Evolutionary conservation across 352 stramenopile species (phyloP).

Genomic region (Phytophthora chlamydospora): DNA sequence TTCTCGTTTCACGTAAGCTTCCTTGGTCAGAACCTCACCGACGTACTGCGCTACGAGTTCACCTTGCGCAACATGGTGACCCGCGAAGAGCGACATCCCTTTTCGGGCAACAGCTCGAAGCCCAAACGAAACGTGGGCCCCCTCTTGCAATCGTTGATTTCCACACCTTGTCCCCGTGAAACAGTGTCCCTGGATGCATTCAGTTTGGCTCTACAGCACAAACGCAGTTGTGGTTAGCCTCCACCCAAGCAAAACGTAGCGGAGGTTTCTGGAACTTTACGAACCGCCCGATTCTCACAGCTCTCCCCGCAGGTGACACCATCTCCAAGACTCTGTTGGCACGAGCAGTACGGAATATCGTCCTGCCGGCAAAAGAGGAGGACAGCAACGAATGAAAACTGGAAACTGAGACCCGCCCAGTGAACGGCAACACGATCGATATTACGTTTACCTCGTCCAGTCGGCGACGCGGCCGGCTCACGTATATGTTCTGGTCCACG

Average conservation of each 20-base stretch:
- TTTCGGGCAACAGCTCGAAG: conserved; percentile 4
- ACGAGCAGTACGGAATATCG: neutral
- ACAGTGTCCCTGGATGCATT: conserved; percentile 6
- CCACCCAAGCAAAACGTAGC: no score
- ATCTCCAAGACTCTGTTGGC: neutral
- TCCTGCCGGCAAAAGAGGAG: no score
- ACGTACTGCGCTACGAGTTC: conserved; percentile 10
- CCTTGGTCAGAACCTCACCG: neutral
- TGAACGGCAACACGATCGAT: neutral
- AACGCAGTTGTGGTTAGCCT: neutral
- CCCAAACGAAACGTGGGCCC: neutral
- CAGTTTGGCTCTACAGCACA: neutral
- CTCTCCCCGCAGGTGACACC: neutral
- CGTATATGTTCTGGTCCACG: conserved; percentile 3
- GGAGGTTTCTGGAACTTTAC: neutral
- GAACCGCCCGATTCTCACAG: conserved; percentile 2
- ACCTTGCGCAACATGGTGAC: neutral
- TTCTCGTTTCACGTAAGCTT: conserved; percentile 6
- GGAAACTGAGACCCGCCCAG: no score
- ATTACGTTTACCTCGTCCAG: neutral
- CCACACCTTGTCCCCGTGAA: neutral
- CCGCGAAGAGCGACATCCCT: neutral
- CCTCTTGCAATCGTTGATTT: conserved; percentile 14
- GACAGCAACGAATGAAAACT: neutral
- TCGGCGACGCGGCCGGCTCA: neutral